Base-by-base conservation (phyloP, 2,329 filamentous ascomycete genomes). In the Fusarium miscanthi region DNA sequence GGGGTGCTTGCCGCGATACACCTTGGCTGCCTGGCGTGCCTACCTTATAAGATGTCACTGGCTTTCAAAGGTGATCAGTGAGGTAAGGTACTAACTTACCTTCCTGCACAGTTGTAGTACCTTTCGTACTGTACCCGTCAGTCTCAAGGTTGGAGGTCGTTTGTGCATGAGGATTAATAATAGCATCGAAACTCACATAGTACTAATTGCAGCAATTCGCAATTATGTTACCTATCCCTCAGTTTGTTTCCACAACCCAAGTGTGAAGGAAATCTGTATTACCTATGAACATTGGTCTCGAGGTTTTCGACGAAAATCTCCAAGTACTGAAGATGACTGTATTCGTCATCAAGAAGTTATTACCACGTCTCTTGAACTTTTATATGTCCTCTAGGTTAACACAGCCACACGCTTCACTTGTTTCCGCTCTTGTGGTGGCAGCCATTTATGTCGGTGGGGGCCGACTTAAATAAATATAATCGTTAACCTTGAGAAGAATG, bases 21-120 rank as follows among this genome's bases (percentile, higher is more conserved):
- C 66, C 58, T 76, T 53, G 73, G 74, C 59, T 76, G 74, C 74
- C 74, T 76, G 67, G 71, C 59, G 63, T 53, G 59, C 58, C 68
- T 63, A 30, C 27, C 27, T 30, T 30, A 25, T 63, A 35, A n/a
- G 45, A 48, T 37, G 23, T 27, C 23, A 16, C 54, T 58, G 66
- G 60, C 38, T 46, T 35, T 38, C 57, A 52, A 23, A 35, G 30
- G 52, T 52, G 12, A 43, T 27, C 64, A 60, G 56, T 54, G 43
- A 21, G 21, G 25, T 46, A 25, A 25, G 23, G 23, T 25, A 25
- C 23, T 25, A 25, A 25, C 23, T 25, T 25, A 30, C 27, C 27
- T 30, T 30, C 27, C 37, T 54, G 37, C 25, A 54, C 25, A 12
- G 38, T 43, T 23, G 11, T n/a, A 45, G 52, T 33, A 33, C n/a